Evolutionary conservation across 805 yeast species (phyloP), one percentile per base, ranked within the genome.

Genomic region (Wickerhamiella vanderwaltii): DNA sequence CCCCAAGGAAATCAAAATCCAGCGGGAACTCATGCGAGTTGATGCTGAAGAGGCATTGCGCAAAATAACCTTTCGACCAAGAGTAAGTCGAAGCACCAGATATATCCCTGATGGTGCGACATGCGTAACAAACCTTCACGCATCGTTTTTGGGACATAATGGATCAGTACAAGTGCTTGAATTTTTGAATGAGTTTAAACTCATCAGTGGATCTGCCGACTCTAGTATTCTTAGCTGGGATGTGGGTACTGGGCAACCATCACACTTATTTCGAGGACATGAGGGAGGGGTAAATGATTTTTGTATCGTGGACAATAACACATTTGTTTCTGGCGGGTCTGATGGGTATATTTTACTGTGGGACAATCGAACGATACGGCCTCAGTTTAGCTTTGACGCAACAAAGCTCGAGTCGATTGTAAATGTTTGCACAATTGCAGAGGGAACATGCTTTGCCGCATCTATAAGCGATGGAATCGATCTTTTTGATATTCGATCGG

Each of bases 231-330:
- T 35, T n/a, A 36, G 86, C 38, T 88, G 97, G 97, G 97, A 88
- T 60, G 66, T 88, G 39, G 73, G 85, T 5, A 78, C 87, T 6
- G 84, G 93, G 51, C 94, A 84, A 58, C 81, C 93, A 3, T 93
- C 87, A 2, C 67, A 95, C 45, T 95, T 85, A 55, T 85, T 85
- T 56, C 84, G 84, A 52, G 96, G 96, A 0, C 96, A 87, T 56
- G 88, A 81, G 48, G 88, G 86, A 57, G 95, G 94, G 15, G 95
- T 87, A 3, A 83, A 84, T 0, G 80, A 94, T 55, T 93, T 84
- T 15, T 95, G 95, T 2, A 63, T 85, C 58, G 84, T 86, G 53
- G 35, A 29, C n/a, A 12, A 13, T 3, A 4, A 24, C 25, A 22
- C 29, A 7, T 46, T 49, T 32, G 38, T 42, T n/a, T 22, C 46